Percentiles rank a stretch among this genome's conserved stretches.
Conservation (phyloP, 352 stramenopile species). For the Globisporangium sylvaticum region DNA sequence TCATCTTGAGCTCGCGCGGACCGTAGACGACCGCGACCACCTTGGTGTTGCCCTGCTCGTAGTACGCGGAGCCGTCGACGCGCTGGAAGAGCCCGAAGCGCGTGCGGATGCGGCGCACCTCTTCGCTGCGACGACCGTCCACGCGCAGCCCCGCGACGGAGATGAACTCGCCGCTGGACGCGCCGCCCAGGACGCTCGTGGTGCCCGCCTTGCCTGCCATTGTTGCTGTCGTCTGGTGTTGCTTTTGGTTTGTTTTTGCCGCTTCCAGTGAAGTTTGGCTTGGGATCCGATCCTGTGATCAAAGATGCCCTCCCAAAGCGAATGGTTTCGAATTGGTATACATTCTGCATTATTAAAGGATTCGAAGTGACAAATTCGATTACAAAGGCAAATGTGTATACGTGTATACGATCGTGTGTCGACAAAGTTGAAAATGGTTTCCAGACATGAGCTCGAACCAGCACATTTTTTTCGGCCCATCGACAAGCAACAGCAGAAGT, state of each 20-base stretch:
- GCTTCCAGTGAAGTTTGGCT: not conserved
- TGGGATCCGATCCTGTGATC: not conserved
- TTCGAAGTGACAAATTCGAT: no score
- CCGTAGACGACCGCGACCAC: constrained; percentile 87
- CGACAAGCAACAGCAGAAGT: no score
- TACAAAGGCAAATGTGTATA: no score
- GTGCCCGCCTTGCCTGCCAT: constrained; percentile 66
- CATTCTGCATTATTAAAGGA: no score
- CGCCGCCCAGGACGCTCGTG: constrained; percentile 50
- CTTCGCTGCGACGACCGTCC: constrained; percentile 78
- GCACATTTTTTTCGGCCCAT: no score
- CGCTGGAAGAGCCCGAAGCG: constrained; percentile 82
- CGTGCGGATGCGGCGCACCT: constrained; percentile 80
- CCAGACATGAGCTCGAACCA: no score
- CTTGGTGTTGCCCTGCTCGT: constrained; percentile 89
- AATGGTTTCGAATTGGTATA: not conserved
- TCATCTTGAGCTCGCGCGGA: constrained; percentile 68
- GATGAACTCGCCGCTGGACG: constrained; percentile 71
- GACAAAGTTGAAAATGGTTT: no score
- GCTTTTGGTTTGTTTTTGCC: not conserved
- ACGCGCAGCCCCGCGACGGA: constrained; percentile 80
- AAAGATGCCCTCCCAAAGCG: not conserved
- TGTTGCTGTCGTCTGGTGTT: not conserved
- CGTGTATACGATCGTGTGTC: no score
- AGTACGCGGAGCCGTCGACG: constrained; percentile 85